A percentile compares a stretch with the other conserved stretches of the same genome.
phyloP scores from a whole-genome alignment of 225 moss, liverwort and hornwort genomes.

The Anthoceros angustus region DNA sequence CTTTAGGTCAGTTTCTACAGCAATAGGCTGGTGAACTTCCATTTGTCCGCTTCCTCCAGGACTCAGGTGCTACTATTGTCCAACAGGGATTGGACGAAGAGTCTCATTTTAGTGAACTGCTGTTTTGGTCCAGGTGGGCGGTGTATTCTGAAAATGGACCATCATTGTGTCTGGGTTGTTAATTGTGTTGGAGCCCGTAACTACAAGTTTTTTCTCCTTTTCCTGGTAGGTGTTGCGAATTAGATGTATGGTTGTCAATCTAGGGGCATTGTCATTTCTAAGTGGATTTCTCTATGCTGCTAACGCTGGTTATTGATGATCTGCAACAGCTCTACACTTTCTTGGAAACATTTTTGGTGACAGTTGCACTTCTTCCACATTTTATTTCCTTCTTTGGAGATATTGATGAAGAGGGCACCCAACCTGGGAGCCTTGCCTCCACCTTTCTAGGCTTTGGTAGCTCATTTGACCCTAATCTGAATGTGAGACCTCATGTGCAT shows the following conservation, averaged over 20 bases:
- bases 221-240: constrained; percentile 29
- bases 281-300: not conserved
- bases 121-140: constrained; percentile 31
- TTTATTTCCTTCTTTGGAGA: constrained; percentile 93
- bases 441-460: constrained; percentile 75
- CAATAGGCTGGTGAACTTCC: no score
- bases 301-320: not conserved
- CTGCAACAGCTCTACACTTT: constrained; percentile 56
- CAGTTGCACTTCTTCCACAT: constrained; percentile 61
- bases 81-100: no score
- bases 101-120: not conserved
- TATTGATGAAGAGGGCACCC: constrained; percentile 61
- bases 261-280: not conserved
- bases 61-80: no score
- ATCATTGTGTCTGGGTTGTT: constrained; percentile 97
- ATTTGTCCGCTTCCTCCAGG: no score
- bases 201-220: constrained; percentile 84
- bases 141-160: constrained; percentile 97
- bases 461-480: constrained; percentile 3
- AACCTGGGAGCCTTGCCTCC: constrained; percentile 66
- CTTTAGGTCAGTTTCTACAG: not conserved
- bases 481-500: not conserved
- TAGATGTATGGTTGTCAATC: not conserved
- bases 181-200: constrained; percentile 94
- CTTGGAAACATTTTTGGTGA: constrained; percentile 76